phyloP scores from a whole-genome alignment of 177 flowering plant species.

The Tripterygium wilfordii region DNA sequence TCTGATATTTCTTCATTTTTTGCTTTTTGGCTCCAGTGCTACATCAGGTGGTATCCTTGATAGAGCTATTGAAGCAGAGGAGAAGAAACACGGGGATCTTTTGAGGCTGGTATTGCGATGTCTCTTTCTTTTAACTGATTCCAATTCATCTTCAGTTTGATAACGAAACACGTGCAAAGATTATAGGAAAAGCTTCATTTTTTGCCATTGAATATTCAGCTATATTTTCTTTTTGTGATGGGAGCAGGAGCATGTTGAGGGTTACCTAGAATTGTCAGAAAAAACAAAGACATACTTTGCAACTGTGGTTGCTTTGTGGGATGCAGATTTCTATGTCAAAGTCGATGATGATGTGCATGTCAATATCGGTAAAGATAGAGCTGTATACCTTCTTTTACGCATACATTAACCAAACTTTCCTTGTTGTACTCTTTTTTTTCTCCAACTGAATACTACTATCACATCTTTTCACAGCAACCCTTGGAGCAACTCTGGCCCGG shows the following conservation, averaged over 20 bases:
- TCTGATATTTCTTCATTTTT: background rate
- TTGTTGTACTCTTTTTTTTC: background rate
- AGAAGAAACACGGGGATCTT: slow-evolving; percentile 76
- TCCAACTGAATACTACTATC: background rate
- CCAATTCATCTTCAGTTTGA: background rate
- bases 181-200: background rate
- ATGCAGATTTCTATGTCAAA: slow-evolving; percentile 86
- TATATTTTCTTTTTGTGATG: background rate
- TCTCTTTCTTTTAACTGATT: background rate
- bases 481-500: slow-evolving; percentile 68
- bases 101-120: slow-evolving; percentile 71
- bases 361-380: slow-evolving; percentile 70
- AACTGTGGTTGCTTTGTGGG: slow-evolving; percentile 85
- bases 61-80: slow-evolving; percentile 89
- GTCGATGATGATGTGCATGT: slow-evolving; percentile 95
- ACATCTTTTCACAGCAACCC: slow-evolving; percentile 65
- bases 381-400: background rate
- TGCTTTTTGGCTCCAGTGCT: slow-evolving; percentile 40
- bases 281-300: slow-evolving; percentile 76
- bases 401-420: too few species aligned
- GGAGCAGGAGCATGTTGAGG: slow-evolving; percentile 84
- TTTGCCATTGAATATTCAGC: background rate
- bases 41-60: slow-evolving; percentile 94
- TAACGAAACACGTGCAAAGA: background rate
- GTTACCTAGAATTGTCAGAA: slow-evolving; percentile 88